A percentile compares a stretch with the other conserved stretches of the same genome.
These are phyloP conservation scores for Cystobasidium slooffiae DNA, from an alignment of 1,284 basidiomycete genomes.

Conservation along the genomic window DNA sequence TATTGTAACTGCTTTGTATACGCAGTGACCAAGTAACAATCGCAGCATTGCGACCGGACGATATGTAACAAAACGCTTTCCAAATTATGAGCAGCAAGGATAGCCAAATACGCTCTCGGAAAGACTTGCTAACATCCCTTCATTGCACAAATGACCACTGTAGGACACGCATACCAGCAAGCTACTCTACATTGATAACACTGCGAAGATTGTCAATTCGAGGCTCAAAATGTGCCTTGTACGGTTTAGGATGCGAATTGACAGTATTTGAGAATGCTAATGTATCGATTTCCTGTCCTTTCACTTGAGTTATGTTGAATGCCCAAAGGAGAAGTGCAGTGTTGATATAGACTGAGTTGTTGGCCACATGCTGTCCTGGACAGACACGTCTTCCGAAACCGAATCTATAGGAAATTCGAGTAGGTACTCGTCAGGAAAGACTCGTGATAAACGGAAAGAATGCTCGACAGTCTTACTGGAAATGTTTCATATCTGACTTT, in stretches of 20 bases:
- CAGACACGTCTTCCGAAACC: constrained; percentile 49
- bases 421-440: neutral
- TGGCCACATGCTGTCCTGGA: constrained; percentile 57
- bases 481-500: constrained; percentile 47
- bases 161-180: neutral
- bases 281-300: constrained; percentile 47
- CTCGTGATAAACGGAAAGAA: neutral
- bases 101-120: too few species aligned
- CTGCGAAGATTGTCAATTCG: constrained; percentile 12
- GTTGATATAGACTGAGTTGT: constrained; percentile 56
- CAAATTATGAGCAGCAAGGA: too few species aligned
- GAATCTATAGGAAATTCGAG: neutral
- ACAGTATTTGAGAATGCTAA: constrained; percentile 44
- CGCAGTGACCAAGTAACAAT: too few species aligned
- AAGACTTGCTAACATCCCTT: too few species aligned
- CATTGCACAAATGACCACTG: too few species aligned
- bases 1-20: too few species aligned
- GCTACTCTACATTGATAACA: constrained; percentile 19
- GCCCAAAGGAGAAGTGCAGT: constrained; percentile 56
- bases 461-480: constrained; percentile 46
- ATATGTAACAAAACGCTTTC: too few species aligned
- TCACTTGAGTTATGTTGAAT: constrained; percentile 51
- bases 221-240: constrained; percentile 35
- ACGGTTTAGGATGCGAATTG: constrained; percentile 43
- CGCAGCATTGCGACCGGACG: too few species aligned